Evolutionary conservation across 768 basidiomycete species (phyloP).

Genomic region (Mycena kentingensis): DNA sequence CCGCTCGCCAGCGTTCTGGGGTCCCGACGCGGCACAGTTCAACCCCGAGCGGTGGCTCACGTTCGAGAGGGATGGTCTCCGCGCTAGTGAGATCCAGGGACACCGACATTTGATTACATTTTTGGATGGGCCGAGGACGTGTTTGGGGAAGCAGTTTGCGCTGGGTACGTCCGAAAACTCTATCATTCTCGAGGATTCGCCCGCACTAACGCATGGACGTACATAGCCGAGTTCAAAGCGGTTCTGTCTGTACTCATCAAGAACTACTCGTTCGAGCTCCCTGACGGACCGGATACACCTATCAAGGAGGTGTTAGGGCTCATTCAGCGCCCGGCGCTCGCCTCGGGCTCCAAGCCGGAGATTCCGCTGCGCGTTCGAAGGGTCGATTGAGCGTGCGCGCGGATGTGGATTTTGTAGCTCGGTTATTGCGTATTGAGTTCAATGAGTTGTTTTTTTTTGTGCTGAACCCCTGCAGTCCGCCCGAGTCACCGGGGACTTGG

Average conservation of each 20-base stretch:
- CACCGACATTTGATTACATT: slow-evolving; percentile 46
- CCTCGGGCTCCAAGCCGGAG: slow-evolving; percentile 9
- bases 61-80: slow-evolving; percentile 24
- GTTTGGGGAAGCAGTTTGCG: slow-evolving; percentile 47
- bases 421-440: too few species aligned
- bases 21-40: slow-evolving; percentile 45
- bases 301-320: slow-evolving; percentile 20
- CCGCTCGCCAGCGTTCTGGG: slow-evolving; percentile 43
- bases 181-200: neutral
- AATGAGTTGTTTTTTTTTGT: too few species aligned
- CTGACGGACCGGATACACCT: slow-evolving; percentile 30
- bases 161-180: slow-evolving; percentile 32
- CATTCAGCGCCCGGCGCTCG: slow-evolving; percentile 22
- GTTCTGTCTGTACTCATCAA: slow-evolving; percentile 34
- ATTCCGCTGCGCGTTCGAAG: slow-evolving; percentile 10
- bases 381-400: slow-evolving; percentile 11
- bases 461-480: too few species aligned
- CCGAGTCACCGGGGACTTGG: too few species aligned
- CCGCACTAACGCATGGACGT: neutral
- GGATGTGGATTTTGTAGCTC: too few species aligned
- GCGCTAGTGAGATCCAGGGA: slow-evolving; percentile 37
- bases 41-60: slow-evolving; percentile 46
- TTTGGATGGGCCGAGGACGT: slow-evolving; percentile 46
- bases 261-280: slow-evolving; percentile 29
- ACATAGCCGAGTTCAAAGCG: slow-evolving; percentile 13